These are phyloP conservation scores for Syzygium oleosum DNA, from an alignment of 345 rosid species.

Conservation along the genomic window DNA sequence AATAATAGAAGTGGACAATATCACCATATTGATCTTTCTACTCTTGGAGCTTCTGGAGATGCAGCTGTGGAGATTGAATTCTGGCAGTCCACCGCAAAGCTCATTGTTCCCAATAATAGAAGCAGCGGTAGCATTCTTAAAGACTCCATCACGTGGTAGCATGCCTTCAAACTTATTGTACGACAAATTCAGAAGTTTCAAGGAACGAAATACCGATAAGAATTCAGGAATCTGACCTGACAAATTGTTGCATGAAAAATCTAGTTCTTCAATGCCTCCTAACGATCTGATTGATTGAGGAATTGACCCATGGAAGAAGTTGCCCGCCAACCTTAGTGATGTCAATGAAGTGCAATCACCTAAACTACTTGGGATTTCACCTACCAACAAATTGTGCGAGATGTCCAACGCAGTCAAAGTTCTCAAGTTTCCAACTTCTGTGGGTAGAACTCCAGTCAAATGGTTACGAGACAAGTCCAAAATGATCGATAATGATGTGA, in stretches of 20 bases:
- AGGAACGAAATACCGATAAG: not conserved
- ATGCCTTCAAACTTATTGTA: not conserved
- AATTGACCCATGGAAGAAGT: not conserved
- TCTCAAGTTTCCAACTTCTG: too few relatives aligned
- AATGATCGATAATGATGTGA: too few relatives aligned
- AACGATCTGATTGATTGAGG: not conserved
- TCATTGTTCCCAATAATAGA: not conserved
- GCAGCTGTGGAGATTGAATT: not conserved
- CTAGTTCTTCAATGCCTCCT: not conserved
- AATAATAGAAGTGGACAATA: too few relatives aligned
- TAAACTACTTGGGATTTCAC: too few relatives aligned
- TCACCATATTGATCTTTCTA: not conserved
- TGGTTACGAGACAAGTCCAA: too few relatives aligned
- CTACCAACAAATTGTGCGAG: too few relatives aligned
- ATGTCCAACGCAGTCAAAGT: too few relatives aligned
- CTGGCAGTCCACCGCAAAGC: not conserved
- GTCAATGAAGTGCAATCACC: not conserved
- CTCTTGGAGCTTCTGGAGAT: not conserved
- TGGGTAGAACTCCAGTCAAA: too few relatives aligned
- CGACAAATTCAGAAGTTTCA: not conserved
- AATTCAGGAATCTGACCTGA: not conserved
- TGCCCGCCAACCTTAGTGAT: not conserved
- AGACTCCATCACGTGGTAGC: not conserved
- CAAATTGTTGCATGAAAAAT: not conserved
- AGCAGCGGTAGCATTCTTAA: not conserved